Evolutionary conservation across 805 yeast species (phyloP), one percentile per base, ranked within the genome.

Genomic region (Saccharomycopsis synnaedendra): DNA sequence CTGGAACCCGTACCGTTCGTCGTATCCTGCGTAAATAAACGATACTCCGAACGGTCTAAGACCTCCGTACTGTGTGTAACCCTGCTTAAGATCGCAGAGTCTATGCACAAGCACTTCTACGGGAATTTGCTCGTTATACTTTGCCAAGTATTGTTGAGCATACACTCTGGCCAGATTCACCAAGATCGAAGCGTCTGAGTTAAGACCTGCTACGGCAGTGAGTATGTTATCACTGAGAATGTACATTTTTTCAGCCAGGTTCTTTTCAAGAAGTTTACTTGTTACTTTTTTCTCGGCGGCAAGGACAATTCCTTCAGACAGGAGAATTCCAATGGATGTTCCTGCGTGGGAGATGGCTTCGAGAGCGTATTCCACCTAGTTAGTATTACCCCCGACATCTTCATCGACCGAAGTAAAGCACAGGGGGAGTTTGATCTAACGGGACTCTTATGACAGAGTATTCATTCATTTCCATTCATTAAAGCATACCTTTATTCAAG

Each of bases 1-100:
- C 65, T 93, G 98, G 71, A 83, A 93, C 33, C 88, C 88, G 58
- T 81, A 82, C 59, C 86, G 70, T 46, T 87, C 90, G 63, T 93
- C 98, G 60, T 81, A 83, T 5, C 99, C 99, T 4, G 97, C 98
- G 61, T 85, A 93, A 52, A 93, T 76, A 66, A 93, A 89, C 45
- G 95, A 84, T 39, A 93, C 98, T 60, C 99, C 98, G 64, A 88
- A 93, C 27, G 99, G 99, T 66, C 99, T 82, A 60, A 93, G 75
- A 36, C 98, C 98, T 62, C 99, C 99, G 62, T 85, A 95, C 66
- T 93, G 99, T 5, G 99, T 93, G 65, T 93, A 93, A 7, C 97
- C 96, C 64, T 93, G 99, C 66, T 93, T 93, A 54, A 86, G 76
- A 66, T 93, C 95, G 68, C 97, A 88, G 54, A 93, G 72, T 54